phyloP scores from a whole-genome alignment of 352 stramenopile genomes.

The Globisporangium alternatum region DNA sequence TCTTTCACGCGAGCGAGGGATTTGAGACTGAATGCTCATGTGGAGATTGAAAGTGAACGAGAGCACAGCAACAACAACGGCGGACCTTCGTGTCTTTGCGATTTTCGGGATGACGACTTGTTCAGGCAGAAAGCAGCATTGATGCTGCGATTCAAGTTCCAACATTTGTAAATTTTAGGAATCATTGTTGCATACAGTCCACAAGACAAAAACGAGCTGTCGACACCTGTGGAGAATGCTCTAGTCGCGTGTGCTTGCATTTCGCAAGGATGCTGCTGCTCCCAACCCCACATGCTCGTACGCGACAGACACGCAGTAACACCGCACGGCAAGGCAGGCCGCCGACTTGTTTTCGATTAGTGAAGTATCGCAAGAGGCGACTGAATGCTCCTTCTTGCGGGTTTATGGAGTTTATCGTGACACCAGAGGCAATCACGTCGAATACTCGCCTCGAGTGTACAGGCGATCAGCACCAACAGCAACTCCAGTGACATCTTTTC shows the following conservation, averaged over 20 bases:
- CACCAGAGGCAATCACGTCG: neutral
- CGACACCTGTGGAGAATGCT: too few species aligned
- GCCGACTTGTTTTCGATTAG: neutral
- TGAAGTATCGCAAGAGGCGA: neutral
- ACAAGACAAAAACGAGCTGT: too few species aligned
- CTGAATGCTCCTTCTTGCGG: neutral
- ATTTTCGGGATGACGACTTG: too few species aligned
- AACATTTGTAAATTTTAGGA: too few species aligned
- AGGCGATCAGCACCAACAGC: neutral
- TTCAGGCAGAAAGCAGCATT: too few species aligned
- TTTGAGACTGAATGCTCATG: too few species aligned
- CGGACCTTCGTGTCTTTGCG: neutral
- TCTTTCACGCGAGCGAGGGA: neutral
- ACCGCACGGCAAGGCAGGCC: neutral
- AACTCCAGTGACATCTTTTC: neutral
- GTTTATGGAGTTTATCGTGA: neutral
- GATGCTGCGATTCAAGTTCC: too few species aligned
- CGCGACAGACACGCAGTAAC: neutral
- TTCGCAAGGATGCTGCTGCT: neutral
- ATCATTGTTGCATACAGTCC: too few species aligned
- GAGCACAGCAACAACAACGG: neutral
- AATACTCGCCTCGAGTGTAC: neutral
- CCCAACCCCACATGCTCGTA: neutral
- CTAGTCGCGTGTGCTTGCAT: neutral
- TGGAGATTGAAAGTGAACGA: neutral